Base-by-base conservation (phyloP, 768 basidiomycete species). In the Suillus ampliporus region DNA sequence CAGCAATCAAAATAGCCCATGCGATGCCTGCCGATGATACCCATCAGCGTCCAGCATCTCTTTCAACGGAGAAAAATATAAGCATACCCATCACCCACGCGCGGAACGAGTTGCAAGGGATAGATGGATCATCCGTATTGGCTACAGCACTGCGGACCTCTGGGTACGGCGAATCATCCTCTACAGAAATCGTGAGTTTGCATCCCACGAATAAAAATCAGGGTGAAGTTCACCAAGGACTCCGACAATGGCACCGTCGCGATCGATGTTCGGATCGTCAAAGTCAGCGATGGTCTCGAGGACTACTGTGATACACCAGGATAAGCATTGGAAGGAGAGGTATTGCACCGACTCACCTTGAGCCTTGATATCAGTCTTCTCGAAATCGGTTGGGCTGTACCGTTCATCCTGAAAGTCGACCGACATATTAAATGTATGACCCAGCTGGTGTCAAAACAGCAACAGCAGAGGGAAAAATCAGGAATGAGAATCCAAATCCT, bases 141-240 rank as follows among this genome's bases (percentile, higher is more conserved):
- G 88, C 85, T 10, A 91, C 90, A 8, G 90, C 89, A 9, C 89
- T 86, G 50, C 90, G 85, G 14, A 92, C 91, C 72, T 94, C 92
- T 7, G 90, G 90, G 71, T 94, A 94, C 5, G 92, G 92, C 3
- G 91, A 92, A 72, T 94, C 92, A 66, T 93, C 89, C 70, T 84
- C 83, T 80, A 67, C 9, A 26, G 19, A 59, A 8, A 34, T 19
- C 68, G 75, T 80, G 3, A 67, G 9, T 3, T 34, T 37, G 21
- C 50, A 28, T 23, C 10, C 17, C 14, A 31, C 40, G 14, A 34
- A 3, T 14, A 35, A 40, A 14, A 43, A 14, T 4, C 19, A n/a
- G 5, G n/a, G 35, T 3, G 4, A 46, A 6, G 40, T 57, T 56
- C 13, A 75, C 74, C 74, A 9, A 68, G 57, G 1, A 58, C 23